Percentiles rank a stretch among this genome's conserved stretches.
Evolutionary conservation across 345 rosid species (phyloP).

Genomic region (Lenwebbia sp.): DNA sequence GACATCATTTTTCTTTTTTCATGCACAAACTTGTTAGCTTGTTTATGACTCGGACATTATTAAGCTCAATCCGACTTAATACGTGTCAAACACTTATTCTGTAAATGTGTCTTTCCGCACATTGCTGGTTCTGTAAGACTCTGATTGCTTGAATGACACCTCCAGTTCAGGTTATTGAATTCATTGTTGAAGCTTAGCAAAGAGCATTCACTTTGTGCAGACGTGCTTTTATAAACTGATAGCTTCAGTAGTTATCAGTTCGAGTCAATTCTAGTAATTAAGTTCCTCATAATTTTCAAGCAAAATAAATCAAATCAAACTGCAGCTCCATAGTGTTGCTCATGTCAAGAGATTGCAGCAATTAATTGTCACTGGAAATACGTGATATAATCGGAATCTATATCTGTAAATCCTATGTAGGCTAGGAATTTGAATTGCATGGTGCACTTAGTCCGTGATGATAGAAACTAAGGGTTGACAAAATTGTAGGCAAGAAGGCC

Average conservation of each 20-base stretch:
- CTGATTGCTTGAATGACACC: not conserved
- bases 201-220: not conserved
- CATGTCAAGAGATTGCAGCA: not conserved
- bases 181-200: not conserved
- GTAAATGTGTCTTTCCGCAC: not conserved
- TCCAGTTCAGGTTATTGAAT: not conserved
- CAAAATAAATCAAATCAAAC: not conserved
- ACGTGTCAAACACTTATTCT: not conserved
- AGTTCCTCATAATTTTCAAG: not conserved
- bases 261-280: not conserved
- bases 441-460: not conserved
- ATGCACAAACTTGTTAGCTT: not conserved
- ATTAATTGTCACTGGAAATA: not conserved
- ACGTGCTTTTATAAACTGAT: not conserved
- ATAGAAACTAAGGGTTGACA: not conserved
- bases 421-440: not conserved
- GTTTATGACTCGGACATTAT: not conserved
- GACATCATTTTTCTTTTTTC: not conserved
- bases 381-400: not conserved
- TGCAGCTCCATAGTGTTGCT: not conserved
- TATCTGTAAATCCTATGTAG: not conserved
- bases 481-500: slow-evolving; percentile 57
- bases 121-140: not conserved
- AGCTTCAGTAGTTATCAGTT: not conserved
- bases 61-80: not conserved